Evolutionary conservation across 768 basidiomycete species (phyloP).

Genomic region (Trichaptum fuscoviolaceum): DNA sequence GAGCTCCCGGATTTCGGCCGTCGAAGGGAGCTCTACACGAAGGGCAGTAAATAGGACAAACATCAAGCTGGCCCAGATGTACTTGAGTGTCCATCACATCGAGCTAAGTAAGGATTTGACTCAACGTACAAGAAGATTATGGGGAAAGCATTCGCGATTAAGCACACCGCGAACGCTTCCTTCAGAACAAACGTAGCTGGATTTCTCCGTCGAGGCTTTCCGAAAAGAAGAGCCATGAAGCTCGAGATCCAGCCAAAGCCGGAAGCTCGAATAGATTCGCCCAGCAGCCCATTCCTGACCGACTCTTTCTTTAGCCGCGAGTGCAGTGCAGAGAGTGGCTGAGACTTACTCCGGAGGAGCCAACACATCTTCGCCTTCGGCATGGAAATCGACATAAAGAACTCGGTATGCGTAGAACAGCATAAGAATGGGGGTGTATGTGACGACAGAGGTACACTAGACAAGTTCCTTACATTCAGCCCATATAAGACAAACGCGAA

Average conservation of each 20-base stretch:
- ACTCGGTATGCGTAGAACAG: neutral
- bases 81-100: too few species aligned
- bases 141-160: neutral
- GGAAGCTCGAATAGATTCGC: neutral
- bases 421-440: neutral
- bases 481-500: neutral
- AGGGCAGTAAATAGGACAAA: neutral
- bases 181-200: neutral
- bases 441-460: neutral
- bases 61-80: neutral
- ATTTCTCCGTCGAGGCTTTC: neutral
- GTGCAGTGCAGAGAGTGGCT: neutral
- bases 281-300: neutral
- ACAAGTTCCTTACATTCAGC: neutral
- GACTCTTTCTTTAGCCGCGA: neutral
- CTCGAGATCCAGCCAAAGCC: neutral
- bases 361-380: neutral
- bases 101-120: too few species aligned
- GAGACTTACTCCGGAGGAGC: neutral
- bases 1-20: neutral
- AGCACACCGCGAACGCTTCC: neutral
- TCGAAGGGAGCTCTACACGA: neutral
- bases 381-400: neutral
- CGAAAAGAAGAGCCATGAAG: neutral
- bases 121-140: neutral